Base-by-base conservation (phyloP, 306 rosid species). In the Elaeagnus macrophylla region DNA sequence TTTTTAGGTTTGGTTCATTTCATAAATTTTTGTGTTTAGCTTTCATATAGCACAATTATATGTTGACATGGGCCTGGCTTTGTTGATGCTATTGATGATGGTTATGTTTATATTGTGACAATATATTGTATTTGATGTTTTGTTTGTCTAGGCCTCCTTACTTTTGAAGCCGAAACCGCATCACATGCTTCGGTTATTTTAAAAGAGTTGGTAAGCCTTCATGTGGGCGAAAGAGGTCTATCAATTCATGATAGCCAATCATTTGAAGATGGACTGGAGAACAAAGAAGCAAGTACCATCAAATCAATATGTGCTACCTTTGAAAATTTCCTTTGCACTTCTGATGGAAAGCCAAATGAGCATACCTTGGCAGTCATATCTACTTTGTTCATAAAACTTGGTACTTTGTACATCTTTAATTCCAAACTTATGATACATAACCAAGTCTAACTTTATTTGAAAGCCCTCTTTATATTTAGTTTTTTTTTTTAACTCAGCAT, bases 301-400 rank as follows among this genome's bases (percentile, higher is more conserved):
- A 76, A 67, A 58, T 78, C 86, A 37, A 62, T 74, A 6, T 86
- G 96, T 71, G 61, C 68, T 48, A 68, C 73, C 67, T 80, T 84
- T 67, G 91, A 86, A 75, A 74, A 68, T 60, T 62, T 66, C 57
- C 76, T 91, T 59, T 59, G 73, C 58, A 65, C 55, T 55, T 64
- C 42, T 67, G 77, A 75, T 76, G 90, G 82, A 67, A 60, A 67
- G 64, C 83, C 86, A 45, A 78, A 81, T 41, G 83, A 84, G 72
- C 81, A 76, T 67, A 59, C 82, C 58, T 58, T 86, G 74, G 81
- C 70, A 1, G 93, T 82, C 61, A 74, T 82, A 60, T 80, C 96
- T 64, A 76, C 80, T 67, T 60, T 91, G 66, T 84, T 86, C 71
- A 76, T 82, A 38, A 81, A 80, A 72, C 82, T 91, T 11, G 93